Base-by-base conservation (phyloP, 2,329 filamentous ascomycete genomes). In the Neonectria coccinea region DNA sequence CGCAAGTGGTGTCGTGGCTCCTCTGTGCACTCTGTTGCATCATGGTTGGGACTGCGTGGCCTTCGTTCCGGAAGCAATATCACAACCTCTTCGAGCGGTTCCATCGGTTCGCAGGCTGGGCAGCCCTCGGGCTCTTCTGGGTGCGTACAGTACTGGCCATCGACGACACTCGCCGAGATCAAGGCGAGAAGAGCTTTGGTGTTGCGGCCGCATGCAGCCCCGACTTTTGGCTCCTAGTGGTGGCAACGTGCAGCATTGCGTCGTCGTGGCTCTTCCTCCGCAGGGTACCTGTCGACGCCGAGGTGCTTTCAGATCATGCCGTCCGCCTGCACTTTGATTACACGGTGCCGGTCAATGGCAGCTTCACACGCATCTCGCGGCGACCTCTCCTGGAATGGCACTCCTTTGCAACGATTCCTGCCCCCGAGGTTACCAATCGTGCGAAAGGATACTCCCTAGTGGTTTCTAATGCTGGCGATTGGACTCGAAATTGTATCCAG, bases 21-120 rank as follows among this genome's bases (percentile, higher is more conserved):
- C 82, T 92, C 44, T 80, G 87, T 48, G 75, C 80, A 2, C 81
- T 92, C 55, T 82, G 92, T 68, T 71, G 86, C 59, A 73, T 80
- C 42, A 90, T 93, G 72, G 82, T 91, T 55, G 78, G 81, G 51
- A 86, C 88, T 56, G 89, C 92, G 2, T 85, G 90, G 75, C 91
- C 92, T 3, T 75, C 77, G 10, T 82, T 93, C 69, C 88, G 92
- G 22, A 81, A 83, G 69, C 84, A 82, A 51, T 82, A 84, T 66
- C 91, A 94, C 79, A 86, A 94, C 77, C 77, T 84, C 61, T 94
- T 93, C 74, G 92, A 94, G 79, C 79, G 86, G 52, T 85, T 86
- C 51, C 92, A 94, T 78, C 89, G 91, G 52, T 93, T 91, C 76
- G 85, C 85, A 5, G 91, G 91, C n/a, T 94, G 91, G 91, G 82